Evolutionary conservation across 345 rosid species (phyloP).

Genomic region (Microthlaspi erraticum): DNA sequence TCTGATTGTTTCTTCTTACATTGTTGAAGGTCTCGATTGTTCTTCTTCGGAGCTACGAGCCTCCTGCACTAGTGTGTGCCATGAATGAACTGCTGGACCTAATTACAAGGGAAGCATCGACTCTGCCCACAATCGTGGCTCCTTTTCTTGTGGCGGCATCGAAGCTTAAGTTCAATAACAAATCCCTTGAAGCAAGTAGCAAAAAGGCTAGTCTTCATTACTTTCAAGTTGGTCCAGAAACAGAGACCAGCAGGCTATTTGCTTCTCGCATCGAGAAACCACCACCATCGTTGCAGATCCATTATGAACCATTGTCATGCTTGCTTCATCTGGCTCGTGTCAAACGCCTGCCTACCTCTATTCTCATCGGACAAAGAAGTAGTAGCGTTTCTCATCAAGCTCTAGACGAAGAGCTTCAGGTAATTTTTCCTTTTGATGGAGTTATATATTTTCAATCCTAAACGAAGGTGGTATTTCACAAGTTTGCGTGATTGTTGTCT

Average conservation of each 20-base stretch:
- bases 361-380: slow-evolving; percentile 62
- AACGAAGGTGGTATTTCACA: not conserved
- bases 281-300: slow-evolving; percentile 62
- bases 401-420: slow-evolving; percentile 62
- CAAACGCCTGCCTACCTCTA: slow-evolving; percentile 59
- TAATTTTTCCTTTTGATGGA: slow-evolving; percentile 34
- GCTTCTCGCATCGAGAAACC: slow-evolving; percentile 57
- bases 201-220: slow-evolving; percentile 51
- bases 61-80: slow-evolving; percentile 64
- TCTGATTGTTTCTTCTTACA: slow-evolving; percentile 20
- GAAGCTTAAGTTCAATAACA: slow-evolving; percentile 67
- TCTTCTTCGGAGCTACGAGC: slow-evolving; percentile 59
- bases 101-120: slow-evolving; percentile 46
- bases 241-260: slow-evolving; percentile 51
- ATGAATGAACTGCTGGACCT: slow-evolving; percentile 61
- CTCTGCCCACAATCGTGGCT: slow-evolving; percentile 50
- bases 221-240: slow-evolving; percentile 69
- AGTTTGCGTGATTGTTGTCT: slow-evolving; percentile 30
- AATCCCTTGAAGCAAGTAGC: slow-evolving; percentile 41
- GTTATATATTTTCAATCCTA: not conserved
- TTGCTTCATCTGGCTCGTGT: slow-evolving; percentile 70
- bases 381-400: slow-evolving; percentile 48
- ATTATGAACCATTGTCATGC: slow-evolving; percentile 78
- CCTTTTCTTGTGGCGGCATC: slow-evolving; percentile 62
- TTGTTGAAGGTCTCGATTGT: slow-evolving; percentile 62